These are phyloP conservation scores for Trypanosomatidae sp. DNA, from an alignment of 208 protist species.

Conservation along the genomic window DNA sequence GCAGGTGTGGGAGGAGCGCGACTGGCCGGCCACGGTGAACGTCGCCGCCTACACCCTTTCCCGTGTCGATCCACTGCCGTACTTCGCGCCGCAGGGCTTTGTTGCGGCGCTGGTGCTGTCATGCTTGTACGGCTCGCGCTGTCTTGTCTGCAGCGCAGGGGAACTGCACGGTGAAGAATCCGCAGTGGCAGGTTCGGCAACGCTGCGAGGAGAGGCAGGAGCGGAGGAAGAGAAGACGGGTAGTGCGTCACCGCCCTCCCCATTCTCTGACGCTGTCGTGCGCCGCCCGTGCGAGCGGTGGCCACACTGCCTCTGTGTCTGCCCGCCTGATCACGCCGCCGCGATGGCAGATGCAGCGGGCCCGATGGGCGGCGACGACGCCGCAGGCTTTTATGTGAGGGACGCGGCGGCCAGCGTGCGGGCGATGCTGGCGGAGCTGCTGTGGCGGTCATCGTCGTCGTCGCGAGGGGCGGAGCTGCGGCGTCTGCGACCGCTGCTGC, in stretches of 20 bases:
- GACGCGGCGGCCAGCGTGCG: conserved; percentile 9
- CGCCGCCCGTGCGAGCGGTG: too few species aligned
- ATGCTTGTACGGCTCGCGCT: conserved; percentile 47
- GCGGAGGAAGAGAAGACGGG: too few species aligned
- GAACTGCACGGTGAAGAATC: too few species aligned
- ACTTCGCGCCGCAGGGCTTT: conserved; percentile 49
- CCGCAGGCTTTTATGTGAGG: too few species aligned
- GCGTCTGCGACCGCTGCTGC: background rate
- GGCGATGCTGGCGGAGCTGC: conserved; percentile 21
- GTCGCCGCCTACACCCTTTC: conserved; percentile 72
- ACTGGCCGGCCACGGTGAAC: conserved; percentile 67
- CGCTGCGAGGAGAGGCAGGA: too few species aligned
- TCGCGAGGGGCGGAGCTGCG: too few species aligned
- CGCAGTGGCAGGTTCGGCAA: too few species aligned
- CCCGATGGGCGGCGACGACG: too few species aligned
- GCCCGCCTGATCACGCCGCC: conserved; percentile 21
- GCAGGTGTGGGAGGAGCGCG: conserved; percentile 73
- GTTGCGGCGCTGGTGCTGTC: conserved; percentile 46
- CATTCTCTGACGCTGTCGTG: too few species aligned
- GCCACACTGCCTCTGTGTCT: conserved; percentile 44
- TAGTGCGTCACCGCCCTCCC: too few species aligned
- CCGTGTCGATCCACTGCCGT: conserved; percentile 56
- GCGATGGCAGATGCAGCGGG: conserved; percentile 11
- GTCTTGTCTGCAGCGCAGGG: conserved; percentile 38
- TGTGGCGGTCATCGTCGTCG: conserved; percentile 4